These are phyloP conservation scores for Neurospora hispaniola DNA, from an alignment of 495 filamentous ascomycete genomes.

Conservation along the genomic window DNA sequence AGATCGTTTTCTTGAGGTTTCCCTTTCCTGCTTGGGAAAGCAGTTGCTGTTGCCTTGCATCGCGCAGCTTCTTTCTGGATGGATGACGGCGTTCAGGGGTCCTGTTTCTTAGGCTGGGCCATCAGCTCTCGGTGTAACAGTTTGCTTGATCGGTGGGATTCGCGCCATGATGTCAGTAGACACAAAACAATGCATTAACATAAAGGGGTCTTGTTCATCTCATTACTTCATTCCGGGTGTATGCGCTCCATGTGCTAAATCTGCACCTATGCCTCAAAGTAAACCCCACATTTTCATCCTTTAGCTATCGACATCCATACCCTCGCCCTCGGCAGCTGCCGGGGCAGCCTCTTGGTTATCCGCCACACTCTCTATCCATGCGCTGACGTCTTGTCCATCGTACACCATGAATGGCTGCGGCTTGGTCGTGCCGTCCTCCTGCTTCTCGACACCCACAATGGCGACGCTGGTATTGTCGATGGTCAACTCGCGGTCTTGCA, in stretches of 20 bases:
- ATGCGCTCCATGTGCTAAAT: not conserved
- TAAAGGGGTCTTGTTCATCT: not conserved
- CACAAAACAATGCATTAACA: not conserved
- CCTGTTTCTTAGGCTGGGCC: not conserved
- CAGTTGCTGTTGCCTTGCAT: not conserved
- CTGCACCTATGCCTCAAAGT: not conserved
- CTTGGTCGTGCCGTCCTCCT: constrained; percentile 38
- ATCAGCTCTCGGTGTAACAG: not conserved
- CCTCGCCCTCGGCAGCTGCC: constrained; percentile 41
- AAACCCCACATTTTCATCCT: not conserved
- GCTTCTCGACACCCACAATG: constrained; percentile 53
- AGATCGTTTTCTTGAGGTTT: not conserved
- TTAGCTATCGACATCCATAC: constrained; percentile 71
- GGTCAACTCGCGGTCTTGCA: constrained; percentile 94
- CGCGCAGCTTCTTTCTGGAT: not conserved
- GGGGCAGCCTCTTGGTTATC: constrained; percentile 44
- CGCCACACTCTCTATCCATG: constrained; percentile 58
- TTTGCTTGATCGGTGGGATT: not conserved
- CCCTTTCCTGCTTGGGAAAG: not conserved
- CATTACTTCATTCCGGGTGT: not conserved
- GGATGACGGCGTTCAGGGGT: not conserved
- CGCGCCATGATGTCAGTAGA: not conserved
- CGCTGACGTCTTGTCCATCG: constrained; percentile 77
- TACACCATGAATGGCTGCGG: constrained; percentile 83
- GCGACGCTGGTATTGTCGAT: constrained; percentile 91